Evolutionary conservation across 441 rosid genomes (phyloP).

Genomic region (California macrophylla): DNA sequence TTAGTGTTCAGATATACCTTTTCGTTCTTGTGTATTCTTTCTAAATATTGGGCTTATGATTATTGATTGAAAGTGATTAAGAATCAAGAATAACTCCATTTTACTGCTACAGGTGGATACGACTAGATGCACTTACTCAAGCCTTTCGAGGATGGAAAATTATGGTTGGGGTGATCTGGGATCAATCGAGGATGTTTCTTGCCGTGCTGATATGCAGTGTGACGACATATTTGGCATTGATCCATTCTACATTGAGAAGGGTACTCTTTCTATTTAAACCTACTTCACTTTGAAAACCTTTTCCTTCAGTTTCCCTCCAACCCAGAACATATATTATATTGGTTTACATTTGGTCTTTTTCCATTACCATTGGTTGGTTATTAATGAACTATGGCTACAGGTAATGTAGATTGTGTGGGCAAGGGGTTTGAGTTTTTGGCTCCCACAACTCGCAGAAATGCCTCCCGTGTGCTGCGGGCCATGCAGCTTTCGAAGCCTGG

Average conservation of each 20-base stretch:
- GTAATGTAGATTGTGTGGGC: slow-evolving; percentile 36
- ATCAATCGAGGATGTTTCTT: slow-evolving; percentile 25
- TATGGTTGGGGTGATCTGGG: slow-evolving; percentile 76
- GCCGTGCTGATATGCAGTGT: slow-evolving; percentile 37
- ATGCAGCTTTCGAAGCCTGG: slow-evolving; percentile 97
- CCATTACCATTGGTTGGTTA: slow-evolving; percentile 4
- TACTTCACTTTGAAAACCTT: background rate
- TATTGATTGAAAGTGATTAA: background rate
- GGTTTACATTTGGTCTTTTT: background rate
- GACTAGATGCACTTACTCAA: slow-evolving; percentile 18
- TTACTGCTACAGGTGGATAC: slow-evolving; percentile 38
- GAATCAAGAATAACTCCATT: slow-evolving; percentile 14
- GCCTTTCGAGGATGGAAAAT: slow-evolving; percentile 49
- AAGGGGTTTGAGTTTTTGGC: slow-evolving; percentile 81
- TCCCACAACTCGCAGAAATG: slow-evolving; percentile 83
- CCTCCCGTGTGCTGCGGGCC: slow-evolving; percentile 79
- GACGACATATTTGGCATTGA: slow-evolving; percentile 55
- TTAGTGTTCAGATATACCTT: background rate
- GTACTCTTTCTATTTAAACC: slow-evolving; percentile 24
- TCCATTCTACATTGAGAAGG: slow-evolving; percentile 79
- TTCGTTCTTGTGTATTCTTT: background rate
- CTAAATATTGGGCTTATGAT: background rate
- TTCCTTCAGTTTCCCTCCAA: background rate
- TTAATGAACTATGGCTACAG: slow-evolving; percentile 24
- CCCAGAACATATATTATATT: background rate